Percentiles rank a stretch among this genome's conserved stretches.
phyloP scores from a whole-genome alignment of 345 rosid genomes.

The Aethionema arabicum region DNA sequence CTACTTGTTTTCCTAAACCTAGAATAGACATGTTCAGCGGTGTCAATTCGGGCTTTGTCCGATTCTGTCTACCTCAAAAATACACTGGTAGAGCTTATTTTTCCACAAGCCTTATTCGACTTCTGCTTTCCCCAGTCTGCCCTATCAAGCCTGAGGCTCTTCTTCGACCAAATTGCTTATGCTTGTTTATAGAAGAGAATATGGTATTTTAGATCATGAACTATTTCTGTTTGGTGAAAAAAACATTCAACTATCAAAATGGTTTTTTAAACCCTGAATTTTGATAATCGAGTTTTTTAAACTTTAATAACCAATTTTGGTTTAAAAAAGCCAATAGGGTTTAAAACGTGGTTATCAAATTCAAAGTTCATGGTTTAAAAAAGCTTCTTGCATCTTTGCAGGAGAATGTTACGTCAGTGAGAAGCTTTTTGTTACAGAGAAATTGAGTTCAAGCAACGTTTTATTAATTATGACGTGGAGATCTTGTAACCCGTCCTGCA shows the following conservation, averaged over 20 bases:
- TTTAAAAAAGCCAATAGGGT: too few relatives aligned
- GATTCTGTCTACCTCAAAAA: conserved; percentile 1
- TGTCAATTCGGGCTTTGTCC: background rate
- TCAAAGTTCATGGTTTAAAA: too few relatives aligned
- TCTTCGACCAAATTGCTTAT: too few relatives aligned
- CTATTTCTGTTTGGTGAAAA: background rate
- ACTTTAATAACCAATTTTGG: too few relatives aligned
- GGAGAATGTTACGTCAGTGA: conserved; percentile 20
- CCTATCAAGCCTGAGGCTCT: too few relatives aligned
- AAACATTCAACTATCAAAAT: background rate
- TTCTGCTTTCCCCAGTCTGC: too few relatives aligned
- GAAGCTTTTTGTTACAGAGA: conserved; percentile 18
- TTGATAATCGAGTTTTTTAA: too few relatives aligned
- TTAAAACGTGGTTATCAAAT: too few relatives aligned
- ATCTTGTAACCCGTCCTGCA: conserved; percentile 10
- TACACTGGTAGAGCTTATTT: background rate
- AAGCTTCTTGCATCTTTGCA: conserved; percentile 14
- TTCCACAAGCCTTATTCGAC: too few relatives aligned
- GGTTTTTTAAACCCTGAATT: too few relatives aligned
- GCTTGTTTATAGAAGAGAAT: too few relatives aligned
- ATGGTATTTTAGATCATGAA: background rate
- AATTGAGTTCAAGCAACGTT: background rate
- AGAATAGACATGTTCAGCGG: conserved; percentile 13
- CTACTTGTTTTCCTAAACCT: background rate
- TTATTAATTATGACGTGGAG: conserved; percentile 11